phyloP scores from a whole-genome alignment of 495 filamentous ascomycete species.

The Penicillium manginii region DNA sequence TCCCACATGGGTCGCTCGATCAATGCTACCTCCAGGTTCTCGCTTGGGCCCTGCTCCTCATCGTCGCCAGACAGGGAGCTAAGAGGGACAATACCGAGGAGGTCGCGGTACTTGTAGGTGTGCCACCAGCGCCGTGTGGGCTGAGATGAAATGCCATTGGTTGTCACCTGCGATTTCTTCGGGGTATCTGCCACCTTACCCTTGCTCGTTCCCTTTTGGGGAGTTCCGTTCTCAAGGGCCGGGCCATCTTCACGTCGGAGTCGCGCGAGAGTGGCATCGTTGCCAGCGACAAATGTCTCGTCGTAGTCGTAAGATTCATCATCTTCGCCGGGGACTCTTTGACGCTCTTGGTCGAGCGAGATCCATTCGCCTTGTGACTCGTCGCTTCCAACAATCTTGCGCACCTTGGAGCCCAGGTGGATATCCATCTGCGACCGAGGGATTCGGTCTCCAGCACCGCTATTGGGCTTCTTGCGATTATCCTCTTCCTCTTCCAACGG shows the following conservation, averaged over 20 bases:
- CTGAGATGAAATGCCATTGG: constrained; percentile 25
- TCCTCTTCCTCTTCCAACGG: constrained; percentile 37
- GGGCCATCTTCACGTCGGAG: constrained; percentile 39
- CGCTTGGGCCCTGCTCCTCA: constrained; percentile 28
- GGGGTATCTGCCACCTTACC: constrained; percentile 19
- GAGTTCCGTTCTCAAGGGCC: constrained; percentile 40
- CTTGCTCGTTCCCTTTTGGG: constrained; percentile 30
- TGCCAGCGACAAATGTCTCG: constrained; percentile 35
- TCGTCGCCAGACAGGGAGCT: constrained; percentile 30
- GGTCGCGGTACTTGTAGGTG: constrained; percentile 88
- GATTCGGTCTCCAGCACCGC: constrained; percentile 65
- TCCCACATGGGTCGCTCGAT: constrained; percentile 89
- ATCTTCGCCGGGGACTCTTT: constrained; percentile 49
- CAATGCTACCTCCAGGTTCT: constrained; percentile 75
- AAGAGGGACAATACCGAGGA: constrained; percentile 84
- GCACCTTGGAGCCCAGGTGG: constrained; percentile 63
- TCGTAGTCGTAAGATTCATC: constrained; percentile 50
- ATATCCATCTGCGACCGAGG: constrained; percentile 56
- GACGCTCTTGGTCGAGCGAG: constrained; percentile 47
- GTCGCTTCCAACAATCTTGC: constrained; percentile 46
- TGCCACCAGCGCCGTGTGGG: constrained; percentile 63
- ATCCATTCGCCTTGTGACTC: constrained; percentile 47
- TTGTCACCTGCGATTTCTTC: constrained; percentile 34
- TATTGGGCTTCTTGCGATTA: constrained; percentile 44
- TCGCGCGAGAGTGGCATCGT: constrained; percentile 38